These are phyloP conservation scores for Vaccinium corymbosum DNA, from an alignment of 148 eudicot genomes.

Conservation along the genomic window DNA sequence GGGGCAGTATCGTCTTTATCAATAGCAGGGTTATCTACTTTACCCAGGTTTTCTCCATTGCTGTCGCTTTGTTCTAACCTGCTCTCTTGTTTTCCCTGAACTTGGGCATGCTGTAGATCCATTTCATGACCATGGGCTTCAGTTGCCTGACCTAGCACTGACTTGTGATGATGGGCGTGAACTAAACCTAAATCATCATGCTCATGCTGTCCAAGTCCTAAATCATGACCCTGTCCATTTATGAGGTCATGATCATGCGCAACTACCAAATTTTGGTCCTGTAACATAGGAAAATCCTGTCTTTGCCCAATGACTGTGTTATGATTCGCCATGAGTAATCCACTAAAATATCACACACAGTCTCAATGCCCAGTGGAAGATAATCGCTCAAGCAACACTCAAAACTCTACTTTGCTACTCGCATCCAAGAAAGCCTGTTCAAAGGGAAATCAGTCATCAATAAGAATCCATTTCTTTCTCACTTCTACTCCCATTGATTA, in stretches of 20 bases:
- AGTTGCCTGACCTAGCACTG: conserved; percentile 14
- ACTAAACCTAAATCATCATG: conserved; percentile 22
- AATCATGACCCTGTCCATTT: conserved; percentile 33
- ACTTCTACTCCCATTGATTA: neutral
- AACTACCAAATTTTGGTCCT: conserved; percentile 41
- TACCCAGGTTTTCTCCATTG: conserved; percentile 20
- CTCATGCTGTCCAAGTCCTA: conserved; percentile 26
- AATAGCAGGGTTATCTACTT: conserved; percentile 25
- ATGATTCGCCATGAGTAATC: conserved; percentile 37
- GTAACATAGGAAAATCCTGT: conserved; percentile 31
- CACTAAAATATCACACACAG: neutral
- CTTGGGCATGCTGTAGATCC: conserved; percentile 30
- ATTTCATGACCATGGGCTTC: conserved; percentile 25
- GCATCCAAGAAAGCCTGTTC: conserved; percentile 11
- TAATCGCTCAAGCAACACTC: neutral
- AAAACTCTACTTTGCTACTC: neutral
- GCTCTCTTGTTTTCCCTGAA: conserved; percentile 30
- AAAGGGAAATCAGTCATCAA: neutral
- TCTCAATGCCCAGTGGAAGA: neutral
- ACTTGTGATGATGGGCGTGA: conserved; percentile 10
- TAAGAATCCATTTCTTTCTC: neutral
- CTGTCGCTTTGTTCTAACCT: conserved; percentile 30
- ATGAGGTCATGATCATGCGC: conserved; percentile 28
- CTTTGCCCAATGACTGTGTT: conserved; percentile 34
- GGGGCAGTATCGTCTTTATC: conserved; percentile 30